Conservation (phyloP, 2,329 filamentous ascomycete species). For the Hypoxylon sp. region DNA sequence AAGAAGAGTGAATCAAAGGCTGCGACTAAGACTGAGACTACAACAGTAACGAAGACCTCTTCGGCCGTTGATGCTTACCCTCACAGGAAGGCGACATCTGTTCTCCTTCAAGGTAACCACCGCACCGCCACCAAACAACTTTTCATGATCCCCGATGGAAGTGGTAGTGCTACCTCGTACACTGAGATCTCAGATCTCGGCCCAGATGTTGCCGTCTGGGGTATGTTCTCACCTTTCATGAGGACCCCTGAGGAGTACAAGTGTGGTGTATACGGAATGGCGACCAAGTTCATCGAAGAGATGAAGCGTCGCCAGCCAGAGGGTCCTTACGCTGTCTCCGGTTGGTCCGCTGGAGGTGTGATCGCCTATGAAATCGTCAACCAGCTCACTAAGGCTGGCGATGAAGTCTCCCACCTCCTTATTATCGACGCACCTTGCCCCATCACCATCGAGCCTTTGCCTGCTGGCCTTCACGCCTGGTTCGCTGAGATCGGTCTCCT, state of each 20-base stretch:
- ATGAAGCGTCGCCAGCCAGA: slow-evolving; percentile 78
- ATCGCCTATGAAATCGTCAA: slow-evolving; percentile 77
- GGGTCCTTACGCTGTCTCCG: slow-evolving; percentile 77
- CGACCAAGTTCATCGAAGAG: slow-evolving; percentile 75
- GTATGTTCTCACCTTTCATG: slow-evolving; percentile 80
- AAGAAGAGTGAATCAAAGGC: slow-evolving; percentile 51
- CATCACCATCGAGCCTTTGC: slow-evolving; percentile 77
- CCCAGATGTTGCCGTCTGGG: slow-evolving; percentile 65
- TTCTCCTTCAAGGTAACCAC: slow-evolving; percentile 65
- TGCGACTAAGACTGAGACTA: slow-evolving; percentile 53
- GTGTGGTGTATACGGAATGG: slow-evolving; percentile 76
- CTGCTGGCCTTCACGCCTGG: slow-evolving; percentile 77
- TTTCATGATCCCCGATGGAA: slow-evolving; percentile 70
- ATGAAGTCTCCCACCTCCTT: slow-evolving; percentile 72
- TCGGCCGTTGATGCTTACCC: slow-evolving; percentile 61
- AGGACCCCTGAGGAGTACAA: slow-evolving; percentile 76
- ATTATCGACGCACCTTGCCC: slow-evolving; percentile 78
- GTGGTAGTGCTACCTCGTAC: slow-evolving; percentile 77
- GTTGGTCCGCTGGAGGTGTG: slow-evolving; percentile 84
- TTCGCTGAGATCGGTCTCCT: slow-evolving; percentile 80
- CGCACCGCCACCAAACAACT: slow-evolving; percentile 63
- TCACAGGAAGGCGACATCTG: slow-evolving; percentile 64
- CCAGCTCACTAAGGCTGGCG: slow-evolving; percentile 70
- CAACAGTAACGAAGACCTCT: slow-evolving; percentile 62
- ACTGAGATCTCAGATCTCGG: slow-evolving; percentile 70